Evolutionary conservation across 2,329 filamentous ascomycete species (phyloP), one percentile per base, ranked within the genome.

Genomic region (Sarocladium oryzae): DNA sequence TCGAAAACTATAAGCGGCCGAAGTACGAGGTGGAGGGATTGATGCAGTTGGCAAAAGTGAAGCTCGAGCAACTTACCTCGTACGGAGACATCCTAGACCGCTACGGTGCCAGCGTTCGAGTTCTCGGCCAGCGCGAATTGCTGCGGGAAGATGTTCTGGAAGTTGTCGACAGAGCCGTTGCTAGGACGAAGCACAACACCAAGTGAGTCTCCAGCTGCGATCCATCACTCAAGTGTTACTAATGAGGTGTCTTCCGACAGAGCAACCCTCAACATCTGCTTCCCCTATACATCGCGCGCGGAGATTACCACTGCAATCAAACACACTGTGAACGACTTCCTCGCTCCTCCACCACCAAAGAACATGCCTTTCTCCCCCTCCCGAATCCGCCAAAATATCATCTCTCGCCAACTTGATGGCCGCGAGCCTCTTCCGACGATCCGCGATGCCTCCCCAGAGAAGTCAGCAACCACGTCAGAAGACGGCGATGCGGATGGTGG

Each of bases 1-100:
- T 99, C 63, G 93, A 99, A 70, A 99, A 99, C 73, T 99, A 96
- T 75, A 96, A 97, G 67, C 84, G 93, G 5, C 92, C 90, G 20
- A 91, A 93, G 69, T 93, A 95, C 69, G 93, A 99, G 68, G 93
- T 99, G 8, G 90, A 96, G 64, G 91, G 89, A 26, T 74, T 99
- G 56, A 99, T 99, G 93, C 87, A 95, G 64, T 89, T 99, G 77
- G 92, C 92, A 54, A 96, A 96, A 73, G 83, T 93, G 61, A 97
- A 97, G 72, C 77, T 99, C 23, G 83, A 87, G 54, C 93, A 99
- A 67, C 76, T 99, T 60, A 85, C 88, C 23, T 89, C 96, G 63
- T 93, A 99, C 61, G 93, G 93, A 26, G 91, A 96, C 62, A 76
- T 99, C 23, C 78, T 99, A 33, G 90, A 97, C 61, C 85, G 88